Base-by-base conservation (phyloP, 2,329 filamentous ascomycete species). In the Cladosporium sp. region DNA sequence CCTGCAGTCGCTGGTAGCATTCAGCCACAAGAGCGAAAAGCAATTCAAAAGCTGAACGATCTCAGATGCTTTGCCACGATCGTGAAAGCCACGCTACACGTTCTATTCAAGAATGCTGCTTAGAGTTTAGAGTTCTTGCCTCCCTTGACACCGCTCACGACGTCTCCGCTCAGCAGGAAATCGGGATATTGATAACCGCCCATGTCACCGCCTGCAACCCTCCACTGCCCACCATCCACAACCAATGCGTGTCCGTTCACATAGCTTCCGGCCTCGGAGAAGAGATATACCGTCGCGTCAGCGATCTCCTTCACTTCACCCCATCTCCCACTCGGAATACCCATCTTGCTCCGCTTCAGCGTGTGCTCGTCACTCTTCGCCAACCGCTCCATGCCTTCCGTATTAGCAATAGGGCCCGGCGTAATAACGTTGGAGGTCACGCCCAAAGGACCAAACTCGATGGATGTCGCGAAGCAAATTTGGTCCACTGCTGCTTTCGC, bases 401-500 rank as follows among this genome's bases (percentile, higher is more conserved):
- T 97, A 22, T 82, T 86, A 1, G 76, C 82, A 60, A 98, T 95
- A 0, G 87, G 87, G 1, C 93, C 93, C 0, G 92, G 93, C 0
- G 89, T 83, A 60, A 98, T 86, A 52, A 93, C 83, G 66, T 98
- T 98, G 52, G 86, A 88, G 1, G 87, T 91, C 32, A 97, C 74
- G 11, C 93, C 93, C 41, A 82, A 80, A 0, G 93, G 93, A 0
- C 92, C 92, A 66, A 93, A 93, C 70, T 98, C 93, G 50, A 98
- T 81, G 1, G 89, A 84, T 0, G 95, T 82, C 4, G 83, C 86
- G 50, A 84, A 80, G 54, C 87, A 85, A 64, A 98, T 80, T 1
- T 89, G 85, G 70, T 98, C 92, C 9, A 98, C 83, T 13, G 86
- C 88, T 0, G 92, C 87, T 73, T 98, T 98, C 53, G 93, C 92